Evolutionary conservation across 2,329 filamentous ascomycete genomes (phyloP).

Genomic region (Colletotrichum incanum): DNA sequence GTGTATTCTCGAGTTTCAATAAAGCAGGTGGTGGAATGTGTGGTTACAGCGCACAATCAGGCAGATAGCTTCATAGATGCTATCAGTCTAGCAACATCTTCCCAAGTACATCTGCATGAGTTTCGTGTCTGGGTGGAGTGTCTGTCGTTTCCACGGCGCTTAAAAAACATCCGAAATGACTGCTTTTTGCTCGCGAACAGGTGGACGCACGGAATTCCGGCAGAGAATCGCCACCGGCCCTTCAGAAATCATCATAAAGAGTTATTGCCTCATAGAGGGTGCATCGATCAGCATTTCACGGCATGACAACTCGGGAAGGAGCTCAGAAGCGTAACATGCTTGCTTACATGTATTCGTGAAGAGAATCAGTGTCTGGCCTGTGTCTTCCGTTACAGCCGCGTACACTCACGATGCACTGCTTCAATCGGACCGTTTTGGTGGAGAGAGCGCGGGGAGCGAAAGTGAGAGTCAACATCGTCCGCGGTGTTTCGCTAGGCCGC

Average conservation of each 20-base stretch:
- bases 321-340: not conserved
- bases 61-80: not conserved
- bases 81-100: not conserved
- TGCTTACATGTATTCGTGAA: conserved; percentile 7
- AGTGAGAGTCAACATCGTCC: conserved; percentile 28
- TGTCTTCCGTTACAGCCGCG: not conserved
- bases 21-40: not conserved
- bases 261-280: too few relatives aligned
- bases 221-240: not conserved
- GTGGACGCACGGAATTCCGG: not conserved
- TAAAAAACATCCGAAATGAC: not conserved
- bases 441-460: conserved; percentile 17
- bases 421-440: conserved; percentile 16
- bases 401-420: conserved; percentile 7
- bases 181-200: not conserved
- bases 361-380: not conserved
- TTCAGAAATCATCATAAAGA: not conserved
- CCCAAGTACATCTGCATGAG: not conserved
- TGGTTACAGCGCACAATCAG: not conserved
- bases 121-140: not conserved
- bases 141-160: not conserved
- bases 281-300: not conserved
- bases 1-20: not conserved
- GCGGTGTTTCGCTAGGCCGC: conserved; percentile 37
- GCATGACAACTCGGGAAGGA: not conserved